Evolutionary conservation across 495 filamentous ascomycete genomes (phyloP).

Genomic region (Hypomontagnella monticulosa): DNA sequence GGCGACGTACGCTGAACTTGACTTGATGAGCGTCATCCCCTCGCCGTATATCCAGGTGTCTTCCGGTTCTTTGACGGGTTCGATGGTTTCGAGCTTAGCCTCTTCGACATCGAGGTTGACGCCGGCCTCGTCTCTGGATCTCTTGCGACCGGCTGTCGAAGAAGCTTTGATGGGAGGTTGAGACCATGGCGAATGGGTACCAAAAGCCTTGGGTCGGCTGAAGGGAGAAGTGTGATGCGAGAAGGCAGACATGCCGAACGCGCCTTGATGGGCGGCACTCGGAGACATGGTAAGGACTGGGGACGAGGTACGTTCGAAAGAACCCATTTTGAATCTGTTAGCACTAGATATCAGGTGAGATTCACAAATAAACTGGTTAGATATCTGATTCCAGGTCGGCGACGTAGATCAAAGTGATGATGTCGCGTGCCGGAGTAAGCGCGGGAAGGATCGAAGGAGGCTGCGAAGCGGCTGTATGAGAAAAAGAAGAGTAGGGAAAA

Average conservation of each 20-base stretch:
- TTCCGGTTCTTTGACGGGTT: constrained; percentile 59
- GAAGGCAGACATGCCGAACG: constrained; percentile 55
- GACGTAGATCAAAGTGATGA: background rate
- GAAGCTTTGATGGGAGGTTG: constrained; percentile 25
- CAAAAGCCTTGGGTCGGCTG: constrained; percentile 48
- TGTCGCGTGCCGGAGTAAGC: constrained; percentile 17
- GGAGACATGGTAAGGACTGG: constrained; percentile 62
- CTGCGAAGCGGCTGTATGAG: constrained; percentile 12
- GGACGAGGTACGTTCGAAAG: constrained; percentile 60
- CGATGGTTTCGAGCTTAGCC: constrained; percentile 46
- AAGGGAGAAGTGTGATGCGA: constrained; percentile 54
- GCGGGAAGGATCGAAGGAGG: constrained; percentile 37
- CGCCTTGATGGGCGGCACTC: constrained; percentile 55
- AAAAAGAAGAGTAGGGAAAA: constrained; percentile 7
- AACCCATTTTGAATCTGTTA: constrained; percentile 58
- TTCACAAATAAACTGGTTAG: constrained; percentile 42
- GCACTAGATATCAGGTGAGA: constrained; percentile 46
- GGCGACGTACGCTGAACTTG: constrained; percentile 66
- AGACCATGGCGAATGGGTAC: constrained; percentile 28
- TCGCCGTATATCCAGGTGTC: constrained; percentile 72
- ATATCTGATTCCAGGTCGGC: constrained; percentile 20
- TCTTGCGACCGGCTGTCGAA: constrained; percentile 67
- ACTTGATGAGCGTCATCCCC: constrained; percentile 81
- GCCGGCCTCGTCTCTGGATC: constrained; percentile 70
- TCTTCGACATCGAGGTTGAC: constrained; percentile 63